Percentiles rank a stretch among this genome's conserved stretches.
These are phyloP conservation scores for Phytophthora foliorum DNA, from an alignment of 352 stramenopile genomes.

Conservation along the genomic window DNA sequence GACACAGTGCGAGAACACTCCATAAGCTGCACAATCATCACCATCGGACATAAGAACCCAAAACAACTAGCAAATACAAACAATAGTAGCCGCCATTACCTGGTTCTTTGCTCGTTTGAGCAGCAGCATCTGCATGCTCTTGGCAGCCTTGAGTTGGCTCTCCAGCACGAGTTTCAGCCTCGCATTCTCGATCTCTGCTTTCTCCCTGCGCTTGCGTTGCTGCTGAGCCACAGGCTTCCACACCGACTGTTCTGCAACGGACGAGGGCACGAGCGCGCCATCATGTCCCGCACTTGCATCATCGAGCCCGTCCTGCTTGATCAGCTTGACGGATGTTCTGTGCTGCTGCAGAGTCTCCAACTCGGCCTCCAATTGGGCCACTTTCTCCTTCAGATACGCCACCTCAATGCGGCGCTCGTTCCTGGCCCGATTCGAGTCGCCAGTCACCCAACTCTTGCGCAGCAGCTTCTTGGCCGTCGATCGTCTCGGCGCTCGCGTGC, in stretches of 20 bases:
- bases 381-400: constrained; percentile 50
- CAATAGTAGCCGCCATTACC: constrained; percentile 19
- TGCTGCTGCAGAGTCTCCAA: constrained; percentile 39
- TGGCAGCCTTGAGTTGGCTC: constrained; percentile 51
- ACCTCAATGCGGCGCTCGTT: constrained; percentile 55
- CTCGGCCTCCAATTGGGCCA: constrained; percentile 43
- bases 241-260: constrained; percentile 31
- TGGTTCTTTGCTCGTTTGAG: constrained; percentile 48
- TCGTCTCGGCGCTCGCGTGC: constrained; percentile 24
- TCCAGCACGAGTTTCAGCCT: constrained; percentile 52
- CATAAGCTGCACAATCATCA: constrained; percentile 27
- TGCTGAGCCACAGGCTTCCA: constrained; percentile 42
- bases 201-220: constrained; percentile 40
- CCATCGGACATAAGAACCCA: neutral
- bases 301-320: constrained; percentile 32
- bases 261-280: constrained; percentile 11
- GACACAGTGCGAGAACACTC: constrained; percentile 36
- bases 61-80: constrained; percentile 4
- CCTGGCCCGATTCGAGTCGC: constrained; percentile 47
- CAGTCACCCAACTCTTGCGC: constrained; percentile 42
- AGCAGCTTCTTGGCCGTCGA: constrained; percentile 43
- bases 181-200: constrained; percentile 51
- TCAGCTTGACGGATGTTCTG: constrained; percentile 23
- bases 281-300: constrained; percentile 12
- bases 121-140: constrained; percentile 47